phyloP scores from a whole-genome alignment of 1,284 basidiomycete genomes.

The Veloboletus limbatus region DNA sequence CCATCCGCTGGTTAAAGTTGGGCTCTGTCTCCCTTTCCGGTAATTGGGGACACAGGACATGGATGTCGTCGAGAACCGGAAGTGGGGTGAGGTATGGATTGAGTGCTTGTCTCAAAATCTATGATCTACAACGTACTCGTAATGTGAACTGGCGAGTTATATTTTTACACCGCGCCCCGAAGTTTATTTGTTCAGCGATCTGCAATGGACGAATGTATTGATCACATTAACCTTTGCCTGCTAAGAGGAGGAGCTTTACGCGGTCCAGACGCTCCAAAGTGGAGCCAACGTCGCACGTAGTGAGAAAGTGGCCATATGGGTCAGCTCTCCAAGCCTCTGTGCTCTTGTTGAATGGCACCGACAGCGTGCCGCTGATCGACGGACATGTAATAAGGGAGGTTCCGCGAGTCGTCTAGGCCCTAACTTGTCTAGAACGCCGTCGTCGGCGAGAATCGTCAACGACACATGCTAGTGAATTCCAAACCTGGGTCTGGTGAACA shows the following conservation, averaged over 20 bases:
- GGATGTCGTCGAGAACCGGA: no score
- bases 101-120: no score
- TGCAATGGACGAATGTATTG: no score
- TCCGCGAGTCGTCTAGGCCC: slow-evolving; percentile 48
- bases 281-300: slow-evolving; percentile 41
- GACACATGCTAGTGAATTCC: no score
- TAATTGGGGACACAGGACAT: no score
- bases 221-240: no score
- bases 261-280: slow-evolving; percentile 42
- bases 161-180: no score
- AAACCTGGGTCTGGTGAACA: neutral
- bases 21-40: neutral
- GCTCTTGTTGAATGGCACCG: slow-evolving; percentile 40
- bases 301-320: slow-evolving; percentile 39
- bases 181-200: no score
- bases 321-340: slow-evolving; percentile 43
- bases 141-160: no score
- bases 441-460: slow-evolving; percentile 38
- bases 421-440: slow-evolving; percentile 13
- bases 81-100: no score
- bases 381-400: slow-evolving; percentile 55
- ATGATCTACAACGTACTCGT: no score
- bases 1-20: slow-evolving; percentile 13
- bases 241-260: slow-evolving; percentile 31
- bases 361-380: slow-evolving; percentile 42